Base-by-base conservation (phyloP, 2,329 filamentous ascomycete genomes). In the Neopestalotiopsis sp. region DNA sequence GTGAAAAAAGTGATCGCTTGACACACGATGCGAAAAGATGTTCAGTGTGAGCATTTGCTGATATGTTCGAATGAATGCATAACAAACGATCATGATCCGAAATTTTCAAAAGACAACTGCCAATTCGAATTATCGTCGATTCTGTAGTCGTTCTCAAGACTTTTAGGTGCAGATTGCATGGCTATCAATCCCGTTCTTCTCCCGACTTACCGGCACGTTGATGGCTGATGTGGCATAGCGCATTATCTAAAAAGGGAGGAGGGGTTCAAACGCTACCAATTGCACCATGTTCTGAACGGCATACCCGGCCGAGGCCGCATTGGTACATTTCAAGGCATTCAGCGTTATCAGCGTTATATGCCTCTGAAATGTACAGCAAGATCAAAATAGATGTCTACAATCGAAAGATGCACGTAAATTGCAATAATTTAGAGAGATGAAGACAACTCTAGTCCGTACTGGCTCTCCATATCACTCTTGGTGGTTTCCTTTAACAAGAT, bases 201-300 rank as follows among this genome's bases (percentile, higher is more conserved):
- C 17, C 45, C 45, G 45, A 52, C 45, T 52, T 52, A 17, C 45
- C 45, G 45, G 45, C 17, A 59, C 4, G 24, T 59, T 24, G 10
- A 34, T 59, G 59, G 59, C 32, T 62, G 59, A 62, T 62, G 32
- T 34, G 59, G 59, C 32, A 62, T 62, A 62, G 59, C 59, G 59
- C 59, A 28, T 59, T 59, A 30, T 24, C 34, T 62, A 40, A 34
- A 62, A 32, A 32, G 59, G 32, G 45, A 20, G 45, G 45, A 52
- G 45, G 45, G 45, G 45, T 52, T 52, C 45, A 52, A 52, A 52
- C 45, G 45, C 45, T 52, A 52, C 17, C 45, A 7, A 24, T 24
- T 20, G 45, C 45, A 10, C n/a, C 45, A 38, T 7, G 34, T 52
- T 52, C 14, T 9, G 20, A 52, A 20, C 20, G 45, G 6, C 45